Evolutionary conservation across 352 stramenopile genomes (phyloP).

Genomic region (Elongisporangium anandrum): DNA sequence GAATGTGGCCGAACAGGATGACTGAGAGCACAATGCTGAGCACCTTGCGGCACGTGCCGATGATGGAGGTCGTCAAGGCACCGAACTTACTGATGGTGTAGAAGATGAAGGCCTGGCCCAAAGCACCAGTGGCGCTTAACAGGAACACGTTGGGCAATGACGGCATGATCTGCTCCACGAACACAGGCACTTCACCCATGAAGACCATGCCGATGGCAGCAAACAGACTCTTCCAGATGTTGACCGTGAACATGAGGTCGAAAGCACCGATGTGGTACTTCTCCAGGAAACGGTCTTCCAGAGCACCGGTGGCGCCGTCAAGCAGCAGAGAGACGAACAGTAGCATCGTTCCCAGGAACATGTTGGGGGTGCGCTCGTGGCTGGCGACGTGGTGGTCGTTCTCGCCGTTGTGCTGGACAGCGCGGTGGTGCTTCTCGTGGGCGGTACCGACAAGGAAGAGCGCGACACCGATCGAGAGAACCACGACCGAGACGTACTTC

Average conservation of each 20-base stretch:
- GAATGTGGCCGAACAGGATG: conserved; percentile 74
- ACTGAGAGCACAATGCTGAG: conserved; percentile 83
- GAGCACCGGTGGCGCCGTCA: conserved; percentile 69
- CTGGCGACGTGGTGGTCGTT: conserved; percentile 26
- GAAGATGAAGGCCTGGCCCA: conserved; percentile 85
- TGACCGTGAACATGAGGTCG: conserved; percentile 86
- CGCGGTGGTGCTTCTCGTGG: conserved; percentile 61
- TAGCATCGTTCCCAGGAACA: conserved; percentile 60
- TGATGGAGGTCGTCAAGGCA: conserved; percentile 80
- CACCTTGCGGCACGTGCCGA: conserved; percentile 83
- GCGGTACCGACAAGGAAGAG: conserved; percentile 72
- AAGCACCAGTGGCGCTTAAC: conserved; percentile 68
- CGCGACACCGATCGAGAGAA: conserved; percentile 69
- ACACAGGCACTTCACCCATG: conserved; percentile 59
- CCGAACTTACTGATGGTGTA: conserved; percentile 86
- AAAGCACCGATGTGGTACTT: conserved; percentile 80
- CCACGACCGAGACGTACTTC: conserved; percentile 78
- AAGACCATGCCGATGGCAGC: conserved; percentile 60
- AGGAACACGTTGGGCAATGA: conserved; percentile 61
- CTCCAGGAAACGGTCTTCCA: conserved; percentile 83
- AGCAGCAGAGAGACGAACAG: conserved; percentile 73
- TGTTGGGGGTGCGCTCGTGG: conserved; percentile 57
- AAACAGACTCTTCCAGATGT: conserved; percentile 81
- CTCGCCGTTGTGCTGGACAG: conserved; percentile 34
- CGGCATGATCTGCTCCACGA: conserved; percentile 55